phyloP scores from a whole-genome alignment of 768 basidiomycete genomes.

The Epithele typhae region DNA sequence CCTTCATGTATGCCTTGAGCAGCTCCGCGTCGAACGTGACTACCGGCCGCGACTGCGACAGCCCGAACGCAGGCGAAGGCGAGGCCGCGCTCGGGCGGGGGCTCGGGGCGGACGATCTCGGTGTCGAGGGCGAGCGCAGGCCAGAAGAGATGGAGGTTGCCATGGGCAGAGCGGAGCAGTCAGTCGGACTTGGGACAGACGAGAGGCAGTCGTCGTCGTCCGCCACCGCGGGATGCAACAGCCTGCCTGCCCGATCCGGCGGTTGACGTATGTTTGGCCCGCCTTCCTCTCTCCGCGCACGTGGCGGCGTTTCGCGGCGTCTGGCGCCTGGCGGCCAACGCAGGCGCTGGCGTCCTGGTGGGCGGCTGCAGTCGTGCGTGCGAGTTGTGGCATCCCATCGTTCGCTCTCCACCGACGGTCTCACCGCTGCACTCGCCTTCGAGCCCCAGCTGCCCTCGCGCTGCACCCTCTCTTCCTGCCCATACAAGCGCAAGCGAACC shows the following conservation, averaged over 20 bases:
- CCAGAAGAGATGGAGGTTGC: slow-evolving; percentile 13
- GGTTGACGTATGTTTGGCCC: slow-evolving; percentile 13
- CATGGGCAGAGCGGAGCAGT: slow-evolving; percentile 1
- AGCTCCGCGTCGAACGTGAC: slow-evolving; percentile 63
- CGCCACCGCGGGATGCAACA: slow-evolving; percentile 3
- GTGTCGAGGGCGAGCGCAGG: slow-evolving; percentile 17
- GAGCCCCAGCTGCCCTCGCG: too few relatives aligned
- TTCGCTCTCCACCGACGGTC: too few relatives aligned
- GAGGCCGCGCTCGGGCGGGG: slow-evolving; percentile 33
- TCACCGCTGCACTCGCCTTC: too few relatives aligned
- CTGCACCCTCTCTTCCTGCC: too few relatives aligned
- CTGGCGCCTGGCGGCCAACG: background rate
- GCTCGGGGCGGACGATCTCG: slow-evolving; percentile 48
- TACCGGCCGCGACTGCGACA: slow-evolving; percentile 31
- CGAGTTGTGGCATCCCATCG: background rate
- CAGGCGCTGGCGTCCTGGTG: too few relatives aligned
- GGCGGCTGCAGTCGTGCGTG: background rate
- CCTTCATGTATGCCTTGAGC: slow-evolving; percentile 78
- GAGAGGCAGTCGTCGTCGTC: background rate
- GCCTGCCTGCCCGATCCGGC: slow-evolving; percentile 3
- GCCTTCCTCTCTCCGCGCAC: slow-evolving; percentile 5
- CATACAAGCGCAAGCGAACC: too few relatives aligned
- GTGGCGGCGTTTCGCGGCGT: slow-evolving; percentile 11
- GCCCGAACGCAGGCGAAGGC: slow-evolving; percentile 50
- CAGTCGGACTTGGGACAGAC: too few relatives aligned